A percentile compares a stretch with the other conserved stretches of the same genome.
phyloP scores from a whole-genome alignment of 2,329 filamentous ascomycete genomes.

The Diaporthe humulicola region DNA sequence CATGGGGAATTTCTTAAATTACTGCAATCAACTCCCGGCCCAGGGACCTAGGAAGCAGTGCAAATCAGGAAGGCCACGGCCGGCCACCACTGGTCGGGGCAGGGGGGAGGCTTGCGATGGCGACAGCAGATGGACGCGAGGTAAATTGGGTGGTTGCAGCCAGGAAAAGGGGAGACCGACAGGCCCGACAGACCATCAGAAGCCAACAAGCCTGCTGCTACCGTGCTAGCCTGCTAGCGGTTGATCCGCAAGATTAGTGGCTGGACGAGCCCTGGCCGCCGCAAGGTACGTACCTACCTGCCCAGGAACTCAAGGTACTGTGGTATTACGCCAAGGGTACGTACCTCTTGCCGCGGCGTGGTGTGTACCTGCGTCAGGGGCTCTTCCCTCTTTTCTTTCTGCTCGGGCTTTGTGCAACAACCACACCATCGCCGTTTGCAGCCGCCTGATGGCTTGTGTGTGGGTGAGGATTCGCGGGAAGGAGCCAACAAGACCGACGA shows the following conservation, averaged over 20 bases:
- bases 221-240: conserved; percentile 21
- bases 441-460: conserved; percentile 1
- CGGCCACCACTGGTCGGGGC: background rate
- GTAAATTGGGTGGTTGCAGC: conserved; percentile 29
- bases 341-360: conserved; percentile 18
- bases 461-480: conserved; percentile 13
- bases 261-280: background rate
- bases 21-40: conserved; percentile 29
- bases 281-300: conserved; percentile 11
- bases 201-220: conserved; percentile 30
- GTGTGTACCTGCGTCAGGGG: conserved; percentile 31
- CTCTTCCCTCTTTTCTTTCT: background rate
- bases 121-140: conserved; percentile 20
- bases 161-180: conserved; percentile 16
- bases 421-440: conserved; percentile 16
- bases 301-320: too few species aligned
- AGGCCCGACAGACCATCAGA: conserved; percentile 10
- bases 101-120: conserved; percentile 20
- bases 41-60: conserved; percentile 10
- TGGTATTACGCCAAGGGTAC: background rate
- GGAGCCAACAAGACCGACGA: background rate
- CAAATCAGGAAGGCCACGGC: conserved; percentile 15
- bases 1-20: conserved; percentile 26
- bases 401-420: conserved; percentile 4
- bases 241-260: conserved; percentile 32